Base-by-base conservation (phyloP, 2,329 filamentous ascomycete species). In the Colletotrichum orchidophilum region DNA sequence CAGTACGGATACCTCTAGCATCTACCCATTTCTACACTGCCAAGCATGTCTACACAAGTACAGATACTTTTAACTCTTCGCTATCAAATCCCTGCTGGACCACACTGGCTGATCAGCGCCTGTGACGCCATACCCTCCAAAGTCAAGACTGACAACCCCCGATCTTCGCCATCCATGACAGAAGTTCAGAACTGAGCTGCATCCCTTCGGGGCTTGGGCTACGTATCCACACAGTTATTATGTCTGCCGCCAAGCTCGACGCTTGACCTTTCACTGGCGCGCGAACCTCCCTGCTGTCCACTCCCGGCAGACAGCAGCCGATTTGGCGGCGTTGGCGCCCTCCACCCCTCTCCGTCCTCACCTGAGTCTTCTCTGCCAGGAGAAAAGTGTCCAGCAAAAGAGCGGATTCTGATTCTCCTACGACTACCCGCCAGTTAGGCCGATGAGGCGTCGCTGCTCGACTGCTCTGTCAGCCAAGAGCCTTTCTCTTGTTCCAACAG, bases 81-180 rank as follows among this genome's bases (percentile, higher is more conserved):
- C 18, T 18, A 24, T 52, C 29, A 18, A n/a, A 18, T 33, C 63
- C 64, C 58, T 71, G 42, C 21, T 12, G 18, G 13, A 26, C 39
- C 39, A 29, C 15, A 73, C 72, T 76, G 74, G 65, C 63, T 66
- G 77, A 79, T 79, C 77, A 76, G 70, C 76, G 69, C 67, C 65
- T 74, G 77, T 79, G 78, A 79, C 78, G 78, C 78, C 78, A 79
- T 79, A 74, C 68, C 68, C 53, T 63, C 63, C 68, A 63, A n/a
- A 64, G 67, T 57, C 64, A 68, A 68, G 64, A 26, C 68, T 49
- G 49, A 58, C 57, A 61, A 58, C 58, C 58, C 53, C 42, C 66
- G 15, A 52, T 53, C 68, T 46, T 58, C 55, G 46, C 64, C 67
- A 35, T 24, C 42, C 21, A 53, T 50, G 50, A 42, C 57, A 39